Conservation (phyloP, 1,284 basidiomycete species). For the Stygiomarasmius scandens region DNA sequence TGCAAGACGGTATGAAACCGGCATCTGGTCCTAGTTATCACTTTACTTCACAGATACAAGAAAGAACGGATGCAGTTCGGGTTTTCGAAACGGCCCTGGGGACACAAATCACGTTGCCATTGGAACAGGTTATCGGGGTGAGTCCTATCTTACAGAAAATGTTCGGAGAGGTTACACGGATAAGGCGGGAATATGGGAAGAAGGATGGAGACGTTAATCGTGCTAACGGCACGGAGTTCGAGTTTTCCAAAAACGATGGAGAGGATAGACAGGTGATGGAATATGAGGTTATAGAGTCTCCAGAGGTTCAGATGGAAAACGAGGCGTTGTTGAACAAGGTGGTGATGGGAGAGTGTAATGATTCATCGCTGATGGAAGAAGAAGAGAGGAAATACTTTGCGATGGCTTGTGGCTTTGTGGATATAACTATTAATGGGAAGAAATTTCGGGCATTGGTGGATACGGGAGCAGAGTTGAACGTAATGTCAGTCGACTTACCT, state of each 20-base stretch:
- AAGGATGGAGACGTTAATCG: no score
- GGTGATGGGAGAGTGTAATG: no score
- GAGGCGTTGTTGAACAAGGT: no score
- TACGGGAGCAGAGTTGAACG: constrained; percentile 11
- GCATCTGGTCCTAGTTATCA: neutral
- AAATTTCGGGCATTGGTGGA: constrained; percentile 7
- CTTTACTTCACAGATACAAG: constrained; percentile 9
- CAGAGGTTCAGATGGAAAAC: no score
- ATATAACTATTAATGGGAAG: neutral
- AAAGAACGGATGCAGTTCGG: neutral
- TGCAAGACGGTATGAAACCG: neutral
- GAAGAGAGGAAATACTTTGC: constrained; percentile 6
- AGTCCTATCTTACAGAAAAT: constrained; percentile 7
- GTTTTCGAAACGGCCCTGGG: neutral
- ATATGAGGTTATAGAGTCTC: no score
- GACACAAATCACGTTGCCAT: neutral
- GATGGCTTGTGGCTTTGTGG: constrained; percentile 12
- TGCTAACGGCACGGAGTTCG: neutral
- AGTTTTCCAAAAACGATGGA: no score
- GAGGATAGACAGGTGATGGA: no score
- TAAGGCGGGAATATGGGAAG: neutral
- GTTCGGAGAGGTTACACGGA: neutral
- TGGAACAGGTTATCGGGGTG: neutral
- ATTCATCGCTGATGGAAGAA: no score
- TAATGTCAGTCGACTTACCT: neutral